A percentile compares a stretch with the other conserved stretches of the same genome.
These are phyloP conservation scores for Gleditsia sinensis DNA, from an alignment of 306 rosid genomes.

Conservation along the genomic window DNA sequence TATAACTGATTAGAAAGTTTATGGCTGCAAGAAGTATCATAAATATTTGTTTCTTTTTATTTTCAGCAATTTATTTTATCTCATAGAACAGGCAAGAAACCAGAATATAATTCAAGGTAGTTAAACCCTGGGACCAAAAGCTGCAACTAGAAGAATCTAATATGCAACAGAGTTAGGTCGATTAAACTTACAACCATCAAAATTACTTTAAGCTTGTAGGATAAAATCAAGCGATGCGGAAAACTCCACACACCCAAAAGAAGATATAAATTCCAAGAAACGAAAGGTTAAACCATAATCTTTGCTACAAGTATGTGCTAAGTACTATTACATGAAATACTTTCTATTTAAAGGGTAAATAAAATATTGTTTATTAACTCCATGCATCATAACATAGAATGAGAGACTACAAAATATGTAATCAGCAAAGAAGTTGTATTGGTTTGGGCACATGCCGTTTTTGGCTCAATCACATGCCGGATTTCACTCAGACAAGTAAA, in stretches of 20 bases:
- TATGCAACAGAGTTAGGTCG: neutral
- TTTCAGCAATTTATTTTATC: neutral
- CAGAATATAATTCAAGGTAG: neutral
- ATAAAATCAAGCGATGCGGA: neutral
- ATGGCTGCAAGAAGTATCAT: neutral
- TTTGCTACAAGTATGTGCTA: neutral
- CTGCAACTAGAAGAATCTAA: neutral
- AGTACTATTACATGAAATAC: no score
- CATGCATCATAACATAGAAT: neutral
- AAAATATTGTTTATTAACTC: no score
- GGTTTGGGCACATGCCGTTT: no score
- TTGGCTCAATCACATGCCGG: no score
- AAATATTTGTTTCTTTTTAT: neutral
- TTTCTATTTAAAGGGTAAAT: neutral
- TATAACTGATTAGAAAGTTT: neutral
- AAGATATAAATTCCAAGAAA: neutral
- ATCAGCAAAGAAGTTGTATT: neutral
- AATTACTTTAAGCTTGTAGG: neutral
- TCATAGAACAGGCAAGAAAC: neutral
- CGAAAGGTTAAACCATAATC: neutral
- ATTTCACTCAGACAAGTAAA: no score
- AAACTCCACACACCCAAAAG: neutral
- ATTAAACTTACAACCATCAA: neutral
- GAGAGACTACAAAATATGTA: neutral
- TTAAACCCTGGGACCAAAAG: neutral